These are phyloP conservation scores for Beauveria caledonica DNA, from an alignment of 2,329 filamentous ascomycete genomes.

Conservation along the genomic window DNA sequence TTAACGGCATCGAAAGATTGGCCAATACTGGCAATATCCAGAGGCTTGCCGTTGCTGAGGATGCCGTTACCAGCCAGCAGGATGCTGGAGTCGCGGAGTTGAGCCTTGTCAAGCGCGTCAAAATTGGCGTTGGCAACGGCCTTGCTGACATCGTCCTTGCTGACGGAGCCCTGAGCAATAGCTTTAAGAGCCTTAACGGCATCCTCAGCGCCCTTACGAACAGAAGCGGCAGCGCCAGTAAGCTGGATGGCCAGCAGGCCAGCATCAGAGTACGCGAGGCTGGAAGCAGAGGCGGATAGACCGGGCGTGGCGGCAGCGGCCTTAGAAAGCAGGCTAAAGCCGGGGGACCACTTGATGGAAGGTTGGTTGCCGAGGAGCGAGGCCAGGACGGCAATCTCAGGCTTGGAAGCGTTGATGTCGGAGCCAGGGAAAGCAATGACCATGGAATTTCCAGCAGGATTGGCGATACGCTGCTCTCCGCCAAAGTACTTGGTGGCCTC, in stretches of 20 bases:
- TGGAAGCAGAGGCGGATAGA: constrained; percentile 63
- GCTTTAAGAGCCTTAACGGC: constrained; percentile 76
- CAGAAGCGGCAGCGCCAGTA: constrained; percentile 61
- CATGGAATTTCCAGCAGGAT: constrained; percentile 68
- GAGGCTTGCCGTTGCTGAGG: constrained; percentile 70
- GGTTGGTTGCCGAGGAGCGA: constrained; percentile 85
- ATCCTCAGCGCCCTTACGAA: constrained; percentile 66
- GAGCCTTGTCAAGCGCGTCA: constrained; percentile 72
- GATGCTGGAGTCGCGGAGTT: constrained; percentile 69
- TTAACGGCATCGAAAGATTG: constrained; percentile 75
- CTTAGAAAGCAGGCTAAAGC: constrained; percentile 86
- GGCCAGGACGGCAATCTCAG: constrained; percentile 79
- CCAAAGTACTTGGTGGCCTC: constrained; percentile 80
- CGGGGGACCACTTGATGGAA: constrained; percentile 89
- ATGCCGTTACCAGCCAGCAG: constrained; percentile 79
- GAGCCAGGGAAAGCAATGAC: constrained; percentile 91
- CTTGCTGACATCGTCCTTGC: constrained; percentile 83
- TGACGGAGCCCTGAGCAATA: constrained; percentile 65
- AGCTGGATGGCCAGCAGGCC: constrained; percentile 82
- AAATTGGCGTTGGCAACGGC: constrained; percentile 92
- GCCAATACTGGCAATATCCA: constrained; percentile 73
- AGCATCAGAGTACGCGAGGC: constrained; percentile 85
- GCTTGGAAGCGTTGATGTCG: constrained; percentile 73
- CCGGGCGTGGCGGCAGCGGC: constrained; percentile 58
- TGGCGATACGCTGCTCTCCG: constrained; percentile 84